These are phyloP conservation scores for Taiozyma onychis DNA, from an alignment of 1,139 yeast species.

Conservation along the genomic window DNA sequence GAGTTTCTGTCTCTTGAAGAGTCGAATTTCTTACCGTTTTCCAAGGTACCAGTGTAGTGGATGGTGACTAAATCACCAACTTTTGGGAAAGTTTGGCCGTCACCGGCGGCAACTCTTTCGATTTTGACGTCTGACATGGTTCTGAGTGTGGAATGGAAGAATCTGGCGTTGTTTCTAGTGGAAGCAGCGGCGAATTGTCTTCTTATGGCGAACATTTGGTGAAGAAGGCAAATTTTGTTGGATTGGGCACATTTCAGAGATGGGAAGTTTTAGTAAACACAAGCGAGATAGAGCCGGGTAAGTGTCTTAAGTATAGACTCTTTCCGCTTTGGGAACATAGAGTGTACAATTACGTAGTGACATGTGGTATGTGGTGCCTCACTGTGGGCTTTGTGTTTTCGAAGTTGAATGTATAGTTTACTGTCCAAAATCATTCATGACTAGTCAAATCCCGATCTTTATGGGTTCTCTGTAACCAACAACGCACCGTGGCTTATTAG, in stretches of 20 bases:
- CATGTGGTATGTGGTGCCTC: background rate
- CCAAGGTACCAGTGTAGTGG: conserved; percentile 93
- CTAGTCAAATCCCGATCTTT: too few species aligned
- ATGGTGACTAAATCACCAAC: conserved; percentile 83
- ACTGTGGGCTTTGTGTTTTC: too few species aligned
- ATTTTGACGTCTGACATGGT: conserved; percentile 32
- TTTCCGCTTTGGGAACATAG: background rate
- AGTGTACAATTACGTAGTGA: background rate
- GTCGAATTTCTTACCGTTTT: conserved; percentile 92
- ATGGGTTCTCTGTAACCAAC: conserved; percentile 26
- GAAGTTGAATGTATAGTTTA: too few species aligned
- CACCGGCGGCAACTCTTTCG: conserved; percentile 47
- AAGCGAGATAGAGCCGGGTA: background rate
- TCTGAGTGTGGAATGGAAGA: conserved; percentile 13
- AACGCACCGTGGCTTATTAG: conserved; percentile 27
- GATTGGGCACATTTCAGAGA: background rate
- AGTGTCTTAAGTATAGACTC: background rate
- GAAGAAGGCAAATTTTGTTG: background rate
- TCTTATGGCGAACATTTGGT: background rate
- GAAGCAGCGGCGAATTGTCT: background rate
- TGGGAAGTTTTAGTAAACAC: background rate
- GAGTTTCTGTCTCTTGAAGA: conserved; percentile 90
- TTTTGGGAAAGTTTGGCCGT: conserved; percentile 81
- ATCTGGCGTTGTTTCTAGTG: conserved; percentile 8
- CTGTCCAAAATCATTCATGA: too few species aligned